Evolutionary conservation across 208 protist species (phyloP).

Genomic region (Trypanosoma grayi): DNA sequence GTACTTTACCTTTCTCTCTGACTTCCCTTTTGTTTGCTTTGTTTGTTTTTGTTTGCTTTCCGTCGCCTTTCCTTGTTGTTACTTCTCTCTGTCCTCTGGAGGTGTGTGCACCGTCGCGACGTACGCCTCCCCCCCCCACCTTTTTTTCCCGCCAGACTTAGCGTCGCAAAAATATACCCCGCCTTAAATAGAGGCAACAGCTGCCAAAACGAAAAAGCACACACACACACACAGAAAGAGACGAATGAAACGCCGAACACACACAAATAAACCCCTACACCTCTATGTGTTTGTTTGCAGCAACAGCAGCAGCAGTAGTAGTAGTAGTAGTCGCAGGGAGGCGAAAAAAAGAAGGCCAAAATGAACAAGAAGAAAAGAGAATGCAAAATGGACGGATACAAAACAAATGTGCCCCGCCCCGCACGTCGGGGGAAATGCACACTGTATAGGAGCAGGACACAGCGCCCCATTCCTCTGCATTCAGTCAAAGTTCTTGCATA

Average conservation of each 20-base stretch:
- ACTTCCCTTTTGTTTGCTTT: neutral
- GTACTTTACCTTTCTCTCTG: neutral
- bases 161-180: too few relatives aligned
- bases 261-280: too few relatives aligned
- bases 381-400: too few relatives aligned
- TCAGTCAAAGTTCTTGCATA: too few relatives aligned
- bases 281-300: too few relatives aligned
- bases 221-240: neutral
- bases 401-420: neutral
- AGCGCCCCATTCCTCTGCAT: too few relatives aligned
- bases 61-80: neutral
- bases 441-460: neutral
- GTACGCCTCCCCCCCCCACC: too few relatives aligned
- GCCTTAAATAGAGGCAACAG: conserved; percentile 18
- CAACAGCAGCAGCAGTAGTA: neutral
- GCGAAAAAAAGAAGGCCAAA: conserved; percentile 7
- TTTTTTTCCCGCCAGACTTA: neutral
- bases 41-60: neutral
- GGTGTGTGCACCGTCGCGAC: too few relatives aligned
- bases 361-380: conserved; percentile 3
- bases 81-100: neutral
- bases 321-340: neutral
- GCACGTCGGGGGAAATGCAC: too few relatives aligned
- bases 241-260: neutral
- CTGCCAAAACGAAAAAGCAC: conserved; percentile 12